A percentile compares a stretch with the other conserved stretches of the same genome.
phyloP scores from a whole-genome alignment of 108 stramenopile species.

The Nitzschia palea region DNA sequence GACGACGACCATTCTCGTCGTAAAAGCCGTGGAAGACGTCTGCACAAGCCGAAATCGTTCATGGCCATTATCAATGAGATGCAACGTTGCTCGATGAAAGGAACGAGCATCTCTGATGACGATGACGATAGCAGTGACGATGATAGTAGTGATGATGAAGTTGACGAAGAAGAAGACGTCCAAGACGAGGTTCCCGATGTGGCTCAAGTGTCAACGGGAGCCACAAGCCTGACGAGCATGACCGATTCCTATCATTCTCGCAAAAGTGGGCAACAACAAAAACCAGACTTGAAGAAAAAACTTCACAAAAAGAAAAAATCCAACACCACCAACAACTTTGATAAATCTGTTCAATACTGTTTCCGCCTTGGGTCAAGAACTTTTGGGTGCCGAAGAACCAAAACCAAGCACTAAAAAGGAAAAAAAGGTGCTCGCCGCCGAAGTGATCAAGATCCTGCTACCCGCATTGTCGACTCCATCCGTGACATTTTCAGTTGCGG shows the following conservation, averaged over 20 bases:
- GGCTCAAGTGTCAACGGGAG: constrained; percentile 13
- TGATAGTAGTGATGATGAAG: neutral
- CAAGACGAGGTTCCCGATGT: constrained; percentile 4
- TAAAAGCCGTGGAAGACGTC: neutral
- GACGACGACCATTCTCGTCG: neutral
- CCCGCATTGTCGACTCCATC: constrained; percentile 7
- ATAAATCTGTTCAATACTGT: constrained; percentile 16
- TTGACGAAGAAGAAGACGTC: constrained; percentile 11
- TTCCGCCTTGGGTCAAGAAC: constrained; percentile 8
- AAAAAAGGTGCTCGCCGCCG: constrained; percentile 3
- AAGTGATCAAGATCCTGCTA: constrained; percentile 4
- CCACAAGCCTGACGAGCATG: constrained; percentile 14
- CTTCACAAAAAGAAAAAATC: neutral
- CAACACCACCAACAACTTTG: too few species aligned
- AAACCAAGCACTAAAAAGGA: neutral
- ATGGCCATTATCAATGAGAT: neutral
- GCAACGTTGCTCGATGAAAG: constrained; percentile 3
- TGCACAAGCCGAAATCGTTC: neutral
- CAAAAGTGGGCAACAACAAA: neutral
- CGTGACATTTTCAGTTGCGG: constrained; percentile 21
- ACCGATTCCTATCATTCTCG: constrained; percentile 7
- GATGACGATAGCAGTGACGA: too few species aligned
- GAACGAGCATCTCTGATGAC: constrained; percentile 1
- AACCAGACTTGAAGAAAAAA: neutral
- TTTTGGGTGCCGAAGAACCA: neutral